phyloP scores from a whole-genome alignment of 2,329 filamentous ascomycete species.

The Clarireedia sp. region DNA sequence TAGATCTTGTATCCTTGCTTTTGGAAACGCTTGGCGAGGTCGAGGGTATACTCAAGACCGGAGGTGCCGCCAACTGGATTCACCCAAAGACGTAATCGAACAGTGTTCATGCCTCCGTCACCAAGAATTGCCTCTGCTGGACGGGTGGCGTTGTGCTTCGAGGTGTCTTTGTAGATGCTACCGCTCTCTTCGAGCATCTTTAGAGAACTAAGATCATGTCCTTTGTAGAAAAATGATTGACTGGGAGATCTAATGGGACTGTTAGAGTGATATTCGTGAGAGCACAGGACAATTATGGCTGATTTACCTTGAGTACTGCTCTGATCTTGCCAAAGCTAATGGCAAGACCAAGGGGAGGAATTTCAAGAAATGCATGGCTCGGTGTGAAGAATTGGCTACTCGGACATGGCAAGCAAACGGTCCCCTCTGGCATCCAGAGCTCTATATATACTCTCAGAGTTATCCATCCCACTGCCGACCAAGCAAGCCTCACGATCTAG shows the following conservation, averaged over 20 bases:
- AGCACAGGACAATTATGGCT: not conserved
- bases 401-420: too few species aligned
- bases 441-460: too few species aligned
- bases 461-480: too few species aligned
- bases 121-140: constrained; percentile 56
- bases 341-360: constrained; percentile 2
- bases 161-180: constrained; percentile 32
- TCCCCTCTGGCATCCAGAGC: too few species aligned
- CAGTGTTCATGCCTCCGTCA: constrained; percentile 56
- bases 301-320: not conserved
- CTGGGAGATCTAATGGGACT: not conserved
- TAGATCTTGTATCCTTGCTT: constrained; percentile 49
- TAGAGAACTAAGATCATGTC: constrained; percentile 34
- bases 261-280: not conserved
- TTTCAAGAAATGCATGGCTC: constrained; percentile 2
- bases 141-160: constrained; percentile 29
- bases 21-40: constrained; percentile 55
- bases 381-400: too few species aligned
- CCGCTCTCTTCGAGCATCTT: constrained; percentile 31
- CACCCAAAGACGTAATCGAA: constrained; percentile 65
- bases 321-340: constrained; percentile 1
- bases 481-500: too few species aligned
- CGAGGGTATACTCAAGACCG: constrained; percentile 60
- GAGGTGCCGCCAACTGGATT: constrained; percentile 57
- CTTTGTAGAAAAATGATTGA: constrained; percentile 29